Base-by-base conservation (phyloP, 176 grass and related monocot species). In the Carex pumila region DNA sequence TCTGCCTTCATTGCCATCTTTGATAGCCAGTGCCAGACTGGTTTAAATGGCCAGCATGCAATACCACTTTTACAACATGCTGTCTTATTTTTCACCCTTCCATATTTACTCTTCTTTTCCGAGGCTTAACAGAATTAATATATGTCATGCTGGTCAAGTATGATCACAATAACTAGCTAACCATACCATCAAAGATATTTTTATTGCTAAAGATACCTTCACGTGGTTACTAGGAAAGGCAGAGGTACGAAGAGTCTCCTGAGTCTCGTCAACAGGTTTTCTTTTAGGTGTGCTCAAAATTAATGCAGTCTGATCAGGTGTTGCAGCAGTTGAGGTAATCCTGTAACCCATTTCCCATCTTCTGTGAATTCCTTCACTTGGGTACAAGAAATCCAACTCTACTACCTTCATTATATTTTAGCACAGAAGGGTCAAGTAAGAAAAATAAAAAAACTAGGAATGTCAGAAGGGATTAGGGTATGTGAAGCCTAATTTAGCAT, bases 311-410 rank as follows among this genome's bases (percentile, higher is more conserved):
- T 93, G 91, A 73, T 93, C 91, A 14, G 91, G 81, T 3, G 94
- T 97, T 30, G 91, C 89, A 65, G 91, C 94, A 55, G 84, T 87
- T 30, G 94, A 90, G n/a, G 94, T 97, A 80, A 97, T 97, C 71
- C 94, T 89, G 81, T 90, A 97, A 49, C 94, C 91, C 79, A 49
- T 84, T 68, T 90, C 88, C 94, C 94, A 97, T 61, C 94, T 88
- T 67, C 60, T 73, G 84, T 91, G 94, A 34, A 97, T 90, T 15
- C 94, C 91, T 81, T 97, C 94, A 79, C 94, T 97, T 60, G 94
- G 94, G 75, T 97, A 97, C 31, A 97, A 81, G 76, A 97, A 97
- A 83, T 97, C 94, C 78, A 97, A 71, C 81, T 97, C 94, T 76
- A 97, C 94, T 22, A 95, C 88, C 93, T 95, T 85, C 79, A 79